phyloP scores from a whole-genome alignment of 768 basidiomycete genomes.

The Leccinum uliginosum region DNA sequence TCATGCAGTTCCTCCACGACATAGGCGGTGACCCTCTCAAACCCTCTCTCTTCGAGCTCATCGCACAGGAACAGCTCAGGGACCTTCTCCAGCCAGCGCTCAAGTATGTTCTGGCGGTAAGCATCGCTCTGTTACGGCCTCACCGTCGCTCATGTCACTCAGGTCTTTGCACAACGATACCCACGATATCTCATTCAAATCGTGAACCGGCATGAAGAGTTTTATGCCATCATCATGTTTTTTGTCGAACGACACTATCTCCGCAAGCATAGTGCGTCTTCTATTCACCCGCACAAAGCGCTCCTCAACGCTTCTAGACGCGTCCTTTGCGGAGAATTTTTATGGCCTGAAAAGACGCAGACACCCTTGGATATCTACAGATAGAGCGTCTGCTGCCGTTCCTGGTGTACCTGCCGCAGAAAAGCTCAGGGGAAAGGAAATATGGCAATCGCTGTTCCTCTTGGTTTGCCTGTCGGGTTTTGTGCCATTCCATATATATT shows the following conservation, averaged over 20 bases:
- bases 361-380: constrained; percentile 64
- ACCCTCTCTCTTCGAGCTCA: constrained; percentile 84
- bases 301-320: constrained; percentile 47
- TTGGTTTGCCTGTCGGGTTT: constrained; percentile 51
- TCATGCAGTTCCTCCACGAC: constrained; percentile 83
- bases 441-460: constrained; percentile 73
- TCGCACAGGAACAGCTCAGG: constrained; percentile 90
- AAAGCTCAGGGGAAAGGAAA: constrained; percentile 60
- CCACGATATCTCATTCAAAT: constrained; percentile 88
- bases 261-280: constrained; percentile 67
- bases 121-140: constrained; percentile 22
- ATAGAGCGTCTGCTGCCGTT: constrained; percentile 63
- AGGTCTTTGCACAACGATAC: constrained; percentile 94
- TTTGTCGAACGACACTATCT: constrained; percentile 91
- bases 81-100: constrained; percentile 91
- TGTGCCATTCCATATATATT: neutral
- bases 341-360: constrained; percentile 85
- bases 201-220: constrained; percentile 94
- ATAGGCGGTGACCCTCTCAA: constrained; percentile 68
- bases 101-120: constrained; percentile 88
- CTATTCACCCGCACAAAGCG: neutral
- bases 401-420: constrained; percentile 63
- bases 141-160: neutral
- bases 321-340: constrained; percentile 94
- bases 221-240: constrained; percentile 86